Evolutionary conservation across 305 asterid genomes (phyloP), one percentile per base, ranked within the genome.

Genomic region (Fraxinus angustifolia): DNA sequence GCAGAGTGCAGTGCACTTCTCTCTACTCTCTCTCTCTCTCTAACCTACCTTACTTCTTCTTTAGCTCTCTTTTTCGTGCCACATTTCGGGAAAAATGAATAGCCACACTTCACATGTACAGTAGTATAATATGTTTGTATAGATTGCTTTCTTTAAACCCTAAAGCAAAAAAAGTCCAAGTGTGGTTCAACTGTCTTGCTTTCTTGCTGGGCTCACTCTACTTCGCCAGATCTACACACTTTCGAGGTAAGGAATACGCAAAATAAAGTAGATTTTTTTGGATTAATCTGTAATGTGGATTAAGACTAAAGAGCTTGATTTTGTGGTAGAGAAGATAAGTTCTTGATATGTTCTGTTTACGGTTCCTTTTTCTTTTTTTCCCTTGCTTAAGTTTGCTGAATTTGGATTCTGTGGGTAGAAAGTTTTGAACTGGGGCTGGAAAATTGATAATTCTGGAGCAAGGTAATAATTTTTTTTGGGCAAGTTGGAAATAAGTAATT

Each of bases 221-320:
- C 88, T 79, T 58, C 87, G 28, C 80, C 88, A 87, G 93, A 90
- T 90, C 93, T 90, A 78, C 65, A 26, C 67, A 79, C 10, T 80
- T 75, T 73, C 50, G 30, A 87, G 89, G 91, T 85, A 78, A 10
- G 23, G 45, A 3, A 0, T 56, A 16, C 80, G 60, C 35, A 11
- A 19, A 56, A 73, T 40, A 17, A 5, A 78, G 81, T 74, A 73
- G 75, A 68, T 26, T 14, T 76, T 81, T 62, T 78, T 65, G 78
- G 58, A 34, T 70, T 73, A 67, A 50, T 74, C 73, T 8, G 76
- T 53, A 58, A 21, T 72, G 45, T 76, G 78, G 48, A 36, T 53
- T 80, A 75, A 42, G 48, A 19, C 34, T 75, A 48, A 60, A 36
- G 45, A 79, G 78, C 38, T 76, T 73, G n/a, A 68, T 73, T 65